Evolutionary conservation across 2,329 filamentous ascomycete species (phyloP), one percentile per base, ranked within the genome.

Genomic region (Zymoseptoria passerinii): DNA sequence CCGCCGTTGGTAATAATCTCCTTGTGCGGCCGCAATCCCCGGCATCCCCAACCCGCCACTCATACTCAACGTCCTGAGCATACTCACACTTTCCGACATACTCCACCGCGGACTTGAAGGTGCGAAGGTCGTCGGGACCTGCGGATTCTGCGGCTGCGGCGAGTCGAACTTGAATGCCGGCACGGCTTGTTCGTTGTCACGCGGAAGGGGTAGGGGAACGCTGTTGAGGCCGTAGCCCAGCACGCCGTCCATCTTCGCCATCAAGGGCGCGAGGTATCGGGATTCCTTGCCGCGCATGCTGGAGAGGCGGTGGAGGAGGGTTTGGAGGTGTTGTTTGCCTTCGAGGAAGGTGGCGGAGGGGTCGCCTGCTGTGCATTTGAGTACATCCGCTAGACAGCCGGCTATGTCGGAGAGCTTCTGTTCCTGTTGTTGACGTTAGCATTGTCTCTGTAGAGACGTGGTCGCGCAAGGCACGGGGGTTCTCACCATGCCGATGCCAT

Each of bases 331-430:
- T 54, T 72, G 66, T 57, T 70, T 69, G 27, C 71, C 71, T 58
- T 70, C 67, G 18, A 65, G 54, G 53, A 70, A 71, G 1, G 70
- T 70, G 2, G 65, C 56, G 5, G 68, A 71, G 3, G 62, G 66
- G 55, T 72, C 71, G 51, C 69, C 71, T 27, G 68, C 69, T 9
- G 70, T 71, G 58, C 70, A 72, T 29, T 65, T 64, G n/a, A 73
- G 61, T 1, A 73, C 71, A 55, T 73, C 71, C 3, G 70, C 70
- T 7, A 73, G 68, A 51, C 71, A 73, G 48, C 68, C 68, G 8
- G 70, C 70, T 28, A 73, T 71, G 59, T 73, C 70, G 13, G 67
- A 70, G 8, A 73, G 63, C 58, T 73, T 73, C 57, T 73, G 71
- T 58, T 73, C 70, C 70, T 71, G 53, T n/a, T 6, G 13, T 51